Base-by-base conservation (phyloP, 345 rosid genomes). In the Bretschneidera sinensis region DNA sequence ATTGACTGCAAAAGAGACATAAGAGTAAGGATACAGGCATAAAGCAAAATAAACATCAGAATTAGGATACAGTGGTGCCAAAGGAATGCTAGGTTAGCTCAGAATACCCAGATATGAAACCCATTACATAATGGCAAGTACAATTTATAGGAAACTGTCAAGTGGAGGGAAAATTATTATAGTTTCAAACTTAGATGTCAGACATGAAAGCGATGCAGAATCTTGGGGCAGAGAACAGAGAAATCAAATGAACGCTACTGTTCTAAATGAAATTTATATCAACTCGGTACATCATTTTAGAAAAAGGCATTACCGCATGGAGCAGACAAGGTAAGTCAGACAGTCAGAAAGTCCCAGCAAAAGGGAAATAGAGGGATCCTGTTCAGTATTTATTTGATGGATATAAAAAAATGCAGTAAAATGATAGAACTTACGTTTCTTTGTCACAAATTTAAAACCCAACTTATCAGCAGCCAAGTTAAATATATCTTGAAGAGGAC, bases 381-480 rank as follows among this genome's bases (percentile, higher is more conserved):
- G 4, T 16, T 52, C 25, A 61, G 54, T 19, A 35, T 47, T 21
- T 17, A 25, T 17, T 1, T 14, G 2, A 19, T 55, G 18, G 25
- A 24, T 20, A 47, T 16, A 24, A 43, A 18, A 59, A 48, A 25
- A 31, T 39, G 51, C 57, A 56, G 23, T 7, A 58, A 33, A n/a
- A 48, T 28, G 33, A 47, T 33, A 35, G 17, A 62, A 75, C 95
- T 78, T 80, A 82, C 96, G 78, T 69, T 83, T 82, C 53, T 48
- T 67, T 3, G 76, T 60, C 35, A 71, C 72, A 70, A 92, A 88
- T 67, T 85, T 79, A 69, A 92, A 87, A n/a, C 97, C 89, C 76
- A 92, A 68, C 71, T 82, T 92, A 66, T 89, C 84, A 50, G 94
- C 89, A 52, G 98, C 98, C 67, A 89, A 71, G 62, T 68, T 76